Conservation (phyloP, 202 grass and related monocot genomes). For the Bolboschoenoplectus hybrid region DNA sequence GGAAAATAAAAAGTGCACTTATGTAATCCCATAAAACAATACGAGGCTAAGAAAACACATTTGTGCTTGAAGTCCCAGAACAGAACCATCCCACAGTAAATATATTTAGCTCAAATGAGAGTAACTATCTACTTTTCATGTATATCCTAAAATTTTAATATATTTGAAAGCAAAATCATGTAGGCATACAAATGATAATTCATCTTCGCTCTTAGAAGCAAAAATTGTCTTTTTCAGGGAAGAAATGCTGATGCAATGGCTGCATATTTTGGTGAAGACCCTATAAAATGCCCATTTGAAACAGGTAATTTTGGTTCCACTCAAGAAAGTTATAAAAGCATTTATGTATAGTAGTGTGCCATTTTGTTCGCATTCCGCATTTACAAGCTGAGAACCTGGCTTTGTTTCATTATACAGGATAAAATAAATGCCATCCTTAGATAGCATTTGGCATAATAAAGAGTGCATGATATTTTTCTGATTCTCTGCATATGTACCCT, state of each 20-base stretch:
- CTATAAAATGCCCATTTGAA: constrained; percentile 72
- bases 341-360: not conserved
- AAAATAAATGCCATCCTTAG: not conserved
- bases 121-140: not conserved
- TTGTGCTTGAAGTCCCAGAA: not conserved
- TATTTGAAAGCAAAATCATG: not conserved
- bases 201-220: not conserved
- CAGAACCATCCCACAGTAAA: not conserved
- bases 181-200: not conserved
- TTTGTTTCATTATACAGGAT: not conserved
- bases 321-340: constrained; percentile 25
- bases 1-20: not conserved
- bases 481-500: not conserved
- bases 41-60: not conserved
- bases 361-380: not conserved
- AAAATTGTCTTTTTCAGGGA: constrained; percentile 51
- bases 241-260: constrained; percentile 77
- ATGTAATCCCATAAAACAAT: not conserved
- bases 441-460: not conserved
- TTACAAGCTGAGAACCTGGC: not conserved
- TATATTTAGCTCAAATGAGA: not conserved
- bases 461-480: not conserved
- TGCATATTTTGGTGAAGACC: constrained; percentile 90
- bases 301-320: constrained; percentile 65
- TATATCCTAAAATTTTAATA: not conserved